These are phyloP conservation scores for Hippophae tibetana DNA, from an alignment of 306 rosid genomes.

Conservation along the genomic window DNA sequence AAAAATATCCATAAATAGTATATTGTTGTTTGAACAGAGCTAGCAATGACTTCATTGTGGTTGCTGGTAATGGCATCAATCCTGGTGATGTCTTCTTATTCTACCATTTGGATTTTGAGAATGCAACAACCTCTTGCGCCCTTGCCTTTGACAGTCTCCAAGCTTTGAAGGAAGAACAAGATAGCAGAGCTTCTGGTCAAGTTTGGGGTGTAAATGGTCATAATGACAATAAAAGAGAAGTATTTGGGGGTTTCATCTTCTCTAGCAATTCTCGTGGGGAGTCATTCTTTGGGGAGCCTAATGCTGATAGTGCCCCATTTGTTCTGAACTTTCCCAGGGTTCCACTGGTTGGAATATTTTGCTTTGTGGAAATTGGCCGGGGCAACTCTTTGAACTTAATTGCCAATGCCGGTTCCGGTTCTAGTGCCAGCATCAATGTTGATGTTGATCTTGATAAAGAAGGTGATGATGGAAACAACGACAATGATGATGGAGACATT, in stretches of 20 bases:
- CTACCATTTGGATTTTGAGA: constrained; percentile 24
- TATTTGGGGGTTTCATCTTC: constrained; percentile 29
- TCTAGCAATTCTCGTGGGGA: constrained; percentile 13
- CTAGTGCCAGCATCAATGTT: not conserved
- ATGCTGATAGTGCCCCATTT: constrained; percentile 12
- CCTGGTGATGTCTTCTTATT: constrained; percentile 27
- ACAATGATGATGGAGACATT: not conserved
- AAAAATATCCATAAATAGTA: too few species aligned
- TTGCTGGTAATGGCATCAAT: constrained; percentile 23
- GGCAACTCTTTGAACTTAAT: not conserved
- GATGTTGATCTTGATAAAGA: not conserved
- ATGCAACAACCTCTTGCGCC: constrained; percentile 9
- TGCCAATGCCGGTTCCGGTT: too few species aligned
- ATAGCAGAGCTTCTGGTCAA: not conserved
- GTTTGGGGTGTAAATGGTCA: not conserved
- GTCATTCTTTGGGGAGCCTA: constrained; percentile 13
- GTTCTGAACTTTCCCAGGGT: not conserved
- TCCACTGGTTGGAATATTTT: constrained; percentile 22
- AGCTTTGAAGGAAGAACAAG: not conserved
- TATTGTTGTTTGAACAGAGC: constrained; percentile 12
- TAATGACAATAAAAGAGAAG: not conserved
- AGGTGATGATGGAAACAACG: not conserved
- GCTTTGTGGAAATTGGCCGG: constrained; percentile 22
- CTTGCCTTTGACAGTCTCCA: constrained; percentile 5
- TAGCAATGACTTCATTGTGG: not conserved